These are phyloP conservation scores for Aquilaria sinensis DNA, from an alignment of 345 rosid species.

Conservation along the genomic window DNA sequence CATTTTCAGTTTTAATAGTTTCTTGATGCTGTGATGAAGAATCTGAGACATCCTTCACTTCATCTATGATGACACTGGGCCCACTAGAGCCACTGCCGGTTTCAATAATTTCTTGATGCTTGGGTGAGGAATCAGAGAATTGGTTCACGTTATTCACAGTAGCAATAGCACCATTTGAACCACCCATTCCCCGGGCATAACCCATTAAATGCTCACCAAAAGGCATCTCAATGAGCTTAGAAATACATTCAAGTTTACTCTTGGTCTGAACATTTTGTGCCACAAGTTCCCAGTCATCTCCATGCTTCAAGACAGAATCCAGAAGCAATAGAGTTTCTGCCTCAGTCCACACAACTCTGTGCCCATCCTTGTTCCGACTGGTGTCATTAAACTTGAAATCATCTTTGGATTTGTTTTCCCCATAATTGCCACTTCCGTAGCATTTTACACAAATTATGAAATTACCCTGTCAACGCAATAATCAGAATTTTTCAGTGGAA, in stretches of 20 bases:
- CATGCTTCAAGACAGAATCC: conserved; percentile 74
- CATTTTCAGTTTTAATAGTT: conserved; percentile 25
- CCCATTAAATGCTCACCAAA: conserved; percentile 64
- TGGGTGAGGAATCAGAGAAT: conserved; percentile 27
- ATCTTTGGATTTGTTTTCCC: conserved; percentile 50
- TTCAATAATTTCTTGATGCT: conserved; percentile 23
- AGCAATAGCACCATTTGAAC: conserved; percentile 16
- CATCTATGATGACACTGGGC: conserved; percentile 16
- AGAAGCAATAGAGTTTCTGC: conserved; percentile 72
- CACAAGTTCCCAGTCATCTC: conserved; percentile 93
- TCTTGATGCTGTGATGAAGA: conserved; percentile 31
- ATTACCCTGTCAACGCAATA: conserved; percentile 31
- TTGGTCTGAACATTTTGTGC: conserved; percentile 69
- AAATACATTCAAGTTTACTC: conserved; percentile 70
- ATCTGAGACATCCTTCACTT: conserved; percentile 16
- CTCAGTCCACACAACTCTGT: conserved; percentile 70
- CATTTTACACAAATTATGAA: conserved; percentile 55
- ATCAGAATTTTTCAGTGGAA: neutral
- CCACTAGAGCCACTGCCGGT: conserved; percentile 11
- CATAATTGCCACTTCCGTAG: conserved; percentile 47
- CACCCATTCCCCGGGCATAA: conserved; percentile 35
- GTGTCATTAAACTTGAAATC: conserved; percentile 49
- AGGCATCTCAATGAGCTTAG: conserved; percentile 85
- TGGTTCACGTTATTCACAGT: conserved; percentile 18
- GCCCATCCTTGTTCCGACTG: conserved; percentile 9